Conservation (phyloP, 1,139 yeast genomes). For the Suhomyces guaymorum region DNA sequence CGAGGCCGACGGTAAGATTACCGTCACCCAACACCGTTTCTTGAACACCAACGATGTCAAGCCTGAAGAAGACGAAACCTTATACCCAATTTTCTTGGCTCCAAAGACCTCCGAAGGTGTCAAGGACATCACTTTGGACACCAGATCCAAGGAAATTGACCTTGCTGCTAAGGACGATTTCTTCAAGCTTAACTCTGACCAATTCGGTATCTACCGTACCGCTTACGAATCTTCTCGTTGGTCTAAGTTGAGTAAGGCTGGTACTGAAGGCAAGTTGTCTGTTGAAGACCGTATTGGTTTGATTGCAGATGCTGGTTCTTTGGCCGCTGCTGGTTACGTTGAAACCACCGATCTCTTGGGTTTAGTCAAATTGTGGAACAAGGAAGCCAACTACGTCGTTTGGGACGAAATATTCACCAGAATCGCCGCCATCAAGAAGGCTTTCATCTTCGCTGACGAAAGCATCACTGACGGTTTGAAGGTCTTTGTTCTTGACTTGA, state of each 20-base stretch:
- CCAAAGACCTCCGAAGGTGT: slow-evolving; percentile 67
- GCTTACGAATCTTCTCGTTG: slow-evolving; percentile 75
- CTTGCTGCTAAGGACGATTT: slow-evolving; percentile 40
- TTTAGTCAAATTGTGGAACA: slow-evolving; percentile 66
- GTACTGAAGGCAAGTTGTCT: slow-evolving; percentile 62
- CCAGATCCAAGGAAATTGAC: slow-evolving; percentile 52
- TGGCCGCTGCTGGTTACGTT: slow-evolving; percentile 72
- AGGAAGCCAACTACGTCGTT: slow-evolving; percentile 70
- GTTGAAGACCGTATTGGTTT: slow-evolving; percentile 86
- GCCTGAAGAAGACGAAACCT: slow-evolving; percentile 46
- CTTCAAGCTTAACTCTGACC: slow-evolving; percentile 81
- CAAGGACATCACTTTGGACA: slow-evolving; percentile 52
- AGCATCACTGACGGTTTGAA: slow-evolving; percentile 57
- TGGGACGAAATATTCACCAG: slow-evolving; percentile 71
- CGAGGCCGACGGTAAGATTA: slow-evolving; percentile 24
- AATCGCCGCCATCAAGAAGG: slow-evolving; percentile 56
- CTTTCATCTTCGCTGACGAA: slow-evolving; percentile 72
- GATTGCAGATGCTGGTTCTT: slow-evolving; percentile 77
- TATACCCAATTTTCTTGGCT: slow-evolving; percentile 85
- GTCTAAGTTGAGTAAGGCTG: slow-evolving; percentile 71
- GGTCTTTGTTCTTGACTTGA: slow-evolving; percentile 59
- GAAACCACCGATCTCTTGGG: slow-evolving; percentile 65
- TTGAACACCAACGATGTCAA: slow-evolving; percentile 56
- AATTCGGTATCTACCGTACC: slow-evolving; percentile 81
- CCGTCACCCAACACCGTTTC: slow-evolving; percentile 55